Base-by-base conservation (phyloP, 495 filamentous ascomycete genomes). In the Hypoxylon fuscum region DNA sequence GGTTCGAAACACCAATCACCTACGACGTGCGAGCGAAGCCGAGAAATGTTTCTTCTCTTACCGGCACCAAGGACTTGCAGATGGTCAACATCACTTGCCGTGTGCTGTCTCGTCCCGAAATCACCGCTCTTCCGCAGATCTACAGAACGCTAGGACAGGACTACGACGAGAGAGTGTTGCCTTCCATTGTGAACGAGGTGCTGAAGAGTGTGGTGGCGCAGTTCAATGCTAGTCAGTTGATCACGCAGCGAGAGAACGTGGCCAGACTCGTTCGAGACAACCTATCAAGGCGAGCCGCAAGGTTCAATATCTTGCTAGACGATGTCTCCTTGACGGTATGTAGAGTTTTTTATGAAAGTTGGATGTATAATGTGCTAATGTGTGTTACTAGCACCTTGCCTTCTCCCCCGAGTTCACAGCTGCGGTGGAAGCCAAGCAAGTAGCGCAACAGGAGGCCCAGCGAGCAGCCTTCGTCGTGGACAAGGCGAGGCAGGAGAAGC, bases 51-150 rank as follows among this genome's bases (percentile, higher is more conserved):
- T 89, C 95, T 60, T 98, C 95, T 70, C 88, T 98, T 52, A 98
- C 95, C 51, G 95, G 96, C 64, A 98, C 95, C 71, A 98, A 98
- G 79, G 95, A 98, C 77, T 79, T 98, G 74, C 95, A 98, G 83
- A 98, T 98, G 95, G 95, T 98, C 74, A 98, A 98, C 84, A 98
- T 98, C 76, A 98, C 96, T 71, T 98, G 95, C 80, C 96, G 95
- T 93, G 95, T 98, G 45, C 91, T 98, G 51, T 97, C 93, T 40
- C 84, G 91, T 72, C 95, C 95, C 57, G 87, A 90, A 32, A 80
- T 98, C 66, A 85, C 91, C 52, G 90, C 93, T 25, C 87, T 98
- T 23, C 95, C 95, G 4, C 90, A 94, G 74, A 98, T 98, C 66
- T 98, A 97, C 81, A 87, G 95, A 42, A 98, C 95, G 1, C 86